Conservation (phyloP, 495 filamentous ascomycete genomes). For the Penicillium cataractarum region DNA sequence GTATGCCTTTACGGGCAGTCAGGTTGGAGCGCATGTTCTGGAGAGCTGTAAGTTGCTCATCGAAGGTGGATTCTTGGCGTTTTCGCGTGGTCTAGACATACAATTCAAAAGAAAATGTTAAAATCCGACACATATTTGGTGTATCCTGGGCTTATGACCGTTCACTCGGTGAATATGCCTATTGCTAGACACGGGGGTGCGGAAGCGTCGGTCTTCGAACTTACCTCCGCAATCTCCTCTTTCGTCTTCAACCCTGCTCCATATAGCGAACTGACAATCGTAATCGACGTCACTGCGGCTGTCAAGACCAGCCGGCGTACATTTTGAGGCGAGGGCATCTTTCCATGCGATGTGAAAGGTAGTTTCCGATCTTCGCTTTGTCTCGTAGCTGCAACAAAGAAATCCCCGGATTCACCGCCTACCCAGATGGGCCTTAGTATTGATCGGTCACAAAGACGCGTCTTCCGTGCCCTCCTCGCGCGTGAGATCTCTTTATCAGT, state of each 20-base stretch:
- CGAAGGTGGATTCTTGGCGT: conserved; percentile 52
- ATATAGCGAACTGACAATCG: conserved; percentile 55
- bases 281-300: conserved; percentile 51
- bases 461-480: conserved; percentile 23
- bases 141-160: neutral
- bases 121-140: neutral
- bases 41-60: conserved; percentile 56
- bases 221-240: conserved; percentile 50
- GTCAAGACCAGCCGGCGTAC: conserved; percentile 47
- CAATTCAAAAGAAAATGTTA: neutral
- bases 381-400: conserved; percentile 11
- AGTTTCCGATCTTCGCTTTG: neutral
- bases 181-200: neutral
- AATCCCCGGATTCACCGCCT: conserved; percentile 33
- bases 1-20: conserved; percentile 50
- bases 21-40: conserved; percentile 51
- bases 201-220: neutral
- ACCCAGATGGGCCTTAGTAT: conserved; percentile 19
- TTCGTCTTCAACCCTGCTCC: conserved; percentile 57
- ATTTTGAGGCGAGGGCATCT: conserved; percentile 36
- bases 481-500: conserved; percentile 13
- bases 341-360: conserved; percentile 12
- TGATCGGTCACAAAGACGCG: conserved; percentile 29
- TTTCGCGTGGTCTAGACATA: conserved; percentile 40
- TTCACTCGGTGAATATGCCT: neutral